Evolutionary conservation across 176 grass and related monocot species (phyloP), one percentile per base, ranked within the genome.

Genomic region (Aechmea fasciata): DNA sequence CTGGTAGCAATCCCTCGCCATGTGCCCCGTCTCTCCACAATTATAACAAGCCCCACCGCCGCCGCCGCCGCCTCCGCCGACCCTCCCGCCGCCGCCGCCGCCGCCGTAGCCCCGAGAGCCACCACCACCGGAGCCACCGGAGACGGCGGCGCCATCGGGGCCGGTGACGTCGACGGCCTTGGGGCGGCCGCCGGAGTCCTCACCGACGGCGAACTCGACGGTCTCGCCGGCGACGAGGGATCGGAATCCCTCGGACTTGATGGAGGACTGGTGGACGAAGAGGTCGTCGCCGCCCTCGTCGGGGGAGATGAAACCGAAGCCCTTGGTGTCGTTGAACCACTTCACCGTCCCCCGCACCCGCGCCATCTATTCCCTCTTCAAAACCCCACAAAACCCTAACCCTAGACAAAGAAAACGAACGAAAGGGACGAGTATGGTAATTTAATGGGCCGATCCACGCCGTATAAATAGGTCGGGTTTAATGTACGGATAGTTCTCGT

Each of bases 211-310:
- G 55, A 59, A 59, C 55, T 59, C 55, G 55, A 59, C 55, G 12
- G 55, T 2, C 55, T 59, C 55, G 6, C 55, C 55, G n/a, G 15
- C 55, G 5, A 15, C 55, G 55, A 59, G 55, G 3, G 55, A 59
- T 14, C 55, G 55, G 55, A 59, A 59, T 11, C 55, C 55, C 8
- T 59, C 55, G n/a, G 55, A 7, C 55, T 59, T 59, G 55, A 59
- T 59, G 14, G 55, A 59, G n/a, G 55, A 59, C 55, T 59, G 55
- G 55, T 59, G 55, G 55, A 59, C 55, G 55, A 59, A 59, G 55
- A 59, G 15, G 19, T 59, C 55, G n/a, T 59, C 55, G 55, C 55
- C 55, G 55, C 55, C 55, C 15, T 59, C 55, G 55, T 59, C 55
- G 1, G 55, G 55, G 14, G 55, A 17, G 55, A 59, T 59, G 55